Evolutionary conservation across 1,284 basidiomycete genomes (phyloP).

Genomic region (Rhizopogon parksii): DNA sequence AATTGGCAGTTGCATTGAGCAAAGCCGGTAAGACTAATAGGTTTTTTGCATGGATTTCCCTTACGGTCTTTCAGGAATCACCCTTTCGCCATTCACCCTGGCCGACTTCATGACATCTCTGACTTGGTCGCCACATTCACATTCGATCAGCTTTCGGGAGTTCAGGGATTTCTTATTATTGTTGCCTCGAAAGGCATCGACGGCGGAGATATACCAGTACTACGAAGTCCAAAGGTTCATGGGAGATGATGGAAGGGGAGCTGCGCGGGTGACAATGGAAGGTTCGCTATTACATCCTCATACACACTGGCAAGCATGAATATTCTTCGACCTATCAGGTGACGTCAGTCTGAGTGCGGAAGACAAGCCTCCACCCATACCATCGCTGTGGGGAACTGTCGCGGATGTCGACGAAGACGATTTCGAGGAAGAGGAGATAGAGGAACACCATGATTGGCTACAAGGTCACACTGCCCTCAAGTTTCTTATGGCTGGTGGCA

Average conservation of each 20-base stretch:
- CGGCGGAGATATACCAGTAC: conserved; percentile 81
- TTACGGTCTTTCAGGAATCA: conserved; percentile 49
- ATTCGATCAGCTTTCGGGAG: conserved; percentile 75
- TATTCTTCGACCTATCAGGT: conserved; percentile 39
- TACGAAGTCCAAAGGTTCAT: conserved; percentile 75
- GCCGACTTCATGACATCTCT: conserved; percentile 78
- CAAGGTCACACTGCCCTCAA: conserved; percentile 73
- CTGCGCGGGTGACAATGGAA: conserved; percentile 81
- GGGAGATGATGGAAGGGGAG: conserved; percentile 70
- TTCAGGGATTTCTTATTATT: conserved; percentile 89
- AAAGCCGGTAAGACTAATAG: conserved; percentile 57
- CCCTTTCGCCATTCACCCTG: conserved; percentile 57
- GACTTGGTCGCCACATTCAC: conserved; percentile 58
- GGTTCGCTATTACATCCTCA: conserved; percentile 41
- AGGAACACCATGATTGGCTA: conserved; percentile 59
- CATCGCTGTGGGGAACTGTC: conserved; percentile 25
- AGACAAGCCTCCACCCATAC: conserved; percentile 45
- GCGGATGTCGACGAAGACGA: conserved; percentile 37
- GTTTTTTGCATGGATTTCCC: conserved; percentile 12
- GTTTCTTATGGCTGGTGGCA: conserved; percentile 89
- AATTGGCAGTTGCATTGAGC: conserved; percentile 62
- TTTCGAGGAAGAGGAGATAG: conserved; percentile 53
- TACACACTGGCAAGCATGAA: conserved; percentile 17
- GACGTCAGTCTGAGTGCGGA: conserved; percentile 70
- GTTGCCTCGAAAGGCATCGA: conserved; percentile 73